These are phyloP conservation scores for Draba incana DNA, from an alignment of 345 rosid genomes.

Conservation along the genomic window DNA sequence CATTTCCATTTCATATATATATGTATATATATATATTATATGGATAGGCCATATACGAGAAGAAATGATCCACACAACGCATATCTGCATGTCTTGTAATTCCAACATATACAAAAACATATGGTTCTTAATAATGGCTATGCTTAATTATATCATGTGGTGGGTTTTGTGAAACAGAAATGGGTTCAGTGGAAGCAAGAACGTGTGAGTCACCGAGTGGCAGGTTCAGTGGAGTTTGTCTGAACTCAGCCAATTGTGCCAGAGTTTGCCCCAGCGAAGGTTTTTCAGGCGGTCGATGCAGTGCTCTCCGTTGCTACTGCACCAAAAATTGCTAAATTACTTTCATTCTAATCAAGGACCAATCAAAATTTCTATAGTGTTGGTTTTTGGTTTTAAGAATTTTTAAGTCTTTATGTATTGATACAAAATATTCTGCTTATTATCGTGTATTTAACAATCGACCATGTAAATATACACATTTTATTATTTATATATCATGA, in stretches of 20 bases:
- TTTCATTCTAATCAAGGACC: too few species aligned
- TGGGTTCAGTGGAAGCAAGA: constrained; percentile 31
- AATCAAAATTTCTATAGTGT: not conserved
- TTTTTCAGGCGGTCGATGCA: constrained; percentile 33
- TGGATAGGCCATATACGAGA: too few species aligned
- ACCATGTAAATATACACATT: not conserved
- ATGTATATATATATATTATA: too few species aligned
- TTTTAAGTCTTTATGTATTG: constrained; percentile 4
- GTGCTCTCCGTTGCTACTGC: constrained; percentile 31
- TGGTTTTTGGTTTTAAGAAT: not conserved
- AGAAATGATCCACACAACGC: not conserved
- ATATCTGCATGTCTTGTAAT: constrained; percentile 1
- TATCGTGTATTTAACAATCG: not conserved
- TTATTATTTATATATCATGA: not conserved
- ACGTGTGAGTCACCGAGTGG: constrained; percentile 28
- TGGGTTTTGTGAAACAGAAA: constrained; percentile 17
- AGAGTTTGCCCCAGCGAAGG: constrained; percentile 26
- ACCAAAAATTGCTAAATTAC: constrained; percentile 27
- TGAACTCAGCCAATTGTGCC: constrained; percentile 31
- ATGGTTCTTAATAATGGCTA: not conserved
- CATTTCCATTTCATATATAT: too few species aligned
- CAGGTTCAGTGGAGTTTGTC: constrained; percentile 33
- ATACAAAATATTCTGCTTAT: not conserved
- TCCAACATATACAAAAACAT: not conserved
- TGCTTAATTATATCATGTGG: not conserved